These are phyloP conservation scores for Hura crepitans DNA, from an alignment of 441 rosid species.

Conservation along the genomic window DNA sequence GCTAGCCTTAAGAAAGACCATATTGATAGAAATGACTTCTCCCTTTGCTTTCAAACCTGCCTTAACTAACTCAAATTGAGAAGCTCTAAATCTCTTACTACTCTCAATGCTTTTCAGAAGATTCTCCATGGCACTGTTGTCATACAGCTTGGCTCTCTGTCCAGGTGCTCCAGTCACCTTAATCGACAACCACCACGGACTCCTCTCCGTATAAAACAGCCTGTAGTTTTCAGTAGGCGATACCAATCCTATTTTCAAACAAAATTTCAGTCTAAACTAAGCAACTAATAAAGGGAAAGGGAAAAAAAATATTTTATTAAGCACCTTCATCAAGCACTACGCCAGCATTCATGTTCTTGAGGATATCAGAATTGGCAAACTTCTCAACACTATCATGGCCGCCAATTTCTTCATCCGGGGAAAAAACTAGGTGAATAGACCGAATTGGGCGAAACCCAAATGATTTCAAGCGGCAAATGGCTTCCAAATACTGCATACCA, in stretches of 20 bases:
- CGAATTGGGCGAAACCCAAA: constrained; percentile 61
- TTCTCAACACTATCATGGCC: constrained; percentile 78
- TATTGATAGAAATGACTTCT: constrained; percentile 78
- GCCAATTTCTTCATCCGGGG: constrained; percentile 93
- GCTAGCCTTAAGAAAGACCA: constrained; percentile 84
- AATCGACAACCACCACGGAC: constrained; percentile 79
- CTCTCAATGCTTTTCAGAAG: constrained; percentile 76
- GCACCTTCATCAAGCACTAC: constrained; percentile 90
- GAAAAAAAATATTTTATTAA: not conserved
- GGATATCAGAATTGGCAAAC: constrained; percentile 54
- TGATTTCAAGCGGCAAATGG: constrained; percentile 59
- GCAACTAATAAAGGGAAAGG: not conserved
- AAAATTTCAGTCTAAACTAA: not conserved
- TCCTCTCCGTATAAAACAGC: constrained; percentile 74
- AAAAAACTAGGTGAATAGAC: constrained; percentile 66
- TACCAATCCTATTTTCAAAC: constrained; percentile 54
- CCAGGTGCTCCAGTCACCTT: constrained; percentile 92
- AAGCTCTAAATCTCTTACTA: constrained; percentile 78
- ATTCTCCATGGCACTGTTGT: constrained; percentile 89
- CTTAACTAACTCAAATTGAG: constrained; percentile 85
- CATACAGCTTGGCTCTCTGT: constrained; percentile 90
- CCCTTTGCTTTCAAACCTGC: constrained; percentile 79
- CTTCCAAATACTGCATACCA: constrained; percentile 91
- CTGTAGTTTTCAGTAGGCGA: constrained; percentile 63
- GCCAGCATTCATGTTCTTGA: constrained; percentile 64